Evolutionary conservation across 192 early-diverging fungal species (phyloP), one percentile per base, ranked within the genome.

Genomic region (Cladochytrium replicatum): DNA sequence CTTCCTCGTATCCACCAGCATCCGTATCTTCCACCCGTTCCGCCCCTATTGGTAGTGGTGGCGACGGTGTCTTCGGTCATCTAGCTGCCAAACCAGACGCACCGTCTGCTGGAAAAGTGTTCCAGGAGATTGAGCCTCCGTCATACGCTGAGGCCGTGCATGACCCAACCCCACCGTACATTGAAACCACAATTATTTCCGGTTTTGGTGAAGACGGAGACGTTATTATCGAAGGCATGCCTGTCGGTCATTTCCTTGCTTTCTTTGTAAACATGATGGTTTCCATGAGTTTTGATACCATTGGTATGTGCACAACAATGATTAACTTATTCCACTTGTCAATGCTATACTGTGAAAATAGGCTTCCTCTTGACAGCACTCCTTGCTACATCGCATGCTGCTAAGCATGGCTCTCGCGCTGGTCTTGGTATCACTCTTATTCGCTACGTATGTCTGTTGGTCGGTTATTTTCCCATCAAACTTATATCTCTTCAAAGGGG

Each of bases 341-440:
- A n/a, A n/a, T n/a, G n/a, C n/a, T n/a, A n/a, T n/a, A n/a, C n/a
- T n/a, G n/a, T n/a, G n/a, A n/a, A n/a, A n/a, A n/a, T n/a, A n/a
- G 71, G 90, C 2, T 97, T 93, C 71, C 79, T 97, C 65, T 63
- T 97, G 59, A 91, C 89, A 11, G 86, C 88, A 52, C 61, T 97
- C 50, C 60, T 97, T 47, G 88, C 91, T 41, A 90, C 86, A 29
- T 84, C 81, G 37, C 90, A 97, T 60, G 86, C 90, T 5, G 88
- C 88, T 32, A 85, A 79, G 67, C 72, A 85, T 55, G 83, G 82
- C 26, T 82, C 82, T 41, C 72, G 80, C 57, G 77, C 80, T 38
- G 87, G 88, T 6, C 69, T 88, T n/a, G 88, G 88, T 6, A 66
- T 91, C 45, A 84, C 84, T 21, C 72, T 91, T 50, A 71, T 91